Conservation (phyloP, 1,139 yeast genomes). For the Candida sp. region DNA sequence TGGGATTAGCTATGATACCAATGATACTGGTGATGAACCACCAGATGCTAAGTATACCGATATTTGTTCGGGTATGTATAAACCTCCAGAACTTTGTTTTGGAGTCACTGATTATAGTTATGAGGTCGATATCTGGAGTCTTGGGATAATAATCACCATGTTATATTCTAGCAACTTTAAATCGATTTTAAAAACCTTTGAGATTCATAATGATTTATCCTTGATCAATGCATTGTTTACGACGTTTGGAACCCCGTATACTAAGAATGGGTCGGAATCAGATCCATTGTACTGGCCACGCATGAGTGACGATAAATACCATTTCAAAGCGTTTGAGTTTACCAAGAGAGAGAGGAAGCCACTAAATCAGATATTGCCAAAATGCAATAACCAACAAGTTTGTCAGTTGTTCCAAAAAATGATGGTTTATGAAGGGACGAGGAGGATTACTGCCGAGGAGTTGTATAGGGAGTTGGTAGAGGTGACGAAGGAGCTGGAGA, state of each 20-base stretch:
- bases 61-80: conserved; percentile 72
- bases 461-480: conserved; percentile 2
- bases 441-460: conserved; percentile 14
- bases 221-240: conserved; percentile 61
- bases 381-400: conserved; percentile 16
- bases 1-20: conserved; percentile 59
- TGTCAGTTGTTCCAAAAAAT: conserved; percentile 17
- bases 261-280: conserved; percentile 34
- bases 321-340: conserved; percentile 29
- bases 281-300: conserved; percentile 33
- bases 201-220: conserved; percentile 56
- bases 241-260: conserved; percentile 67
- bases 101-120: conserved; percentile 60
- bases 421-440: conserved; percentile 20
- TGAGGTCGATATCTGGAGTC: conserved; percentile 79
- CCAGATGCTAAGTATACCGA: conserved; percentile 54
- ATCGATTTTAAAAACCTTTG: conserved; percentile 33
- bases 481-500: neutral
- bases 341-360: conserved; percentile 13
- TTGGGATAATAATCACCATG: conserved; percentile 66
- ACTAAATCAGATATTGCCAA: conserved; percentile 20
- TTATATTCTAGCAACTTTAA: conserved; percentile 48
- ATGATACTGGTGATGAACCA: conserved; percentile 41
- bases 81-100: conserved; percentile 82
- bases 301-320: conserved; percentile 22